phyloP scores from a whole-genome alignment of 1,284 basidiomycete genomes.

The Ustilago curta region DNA sequence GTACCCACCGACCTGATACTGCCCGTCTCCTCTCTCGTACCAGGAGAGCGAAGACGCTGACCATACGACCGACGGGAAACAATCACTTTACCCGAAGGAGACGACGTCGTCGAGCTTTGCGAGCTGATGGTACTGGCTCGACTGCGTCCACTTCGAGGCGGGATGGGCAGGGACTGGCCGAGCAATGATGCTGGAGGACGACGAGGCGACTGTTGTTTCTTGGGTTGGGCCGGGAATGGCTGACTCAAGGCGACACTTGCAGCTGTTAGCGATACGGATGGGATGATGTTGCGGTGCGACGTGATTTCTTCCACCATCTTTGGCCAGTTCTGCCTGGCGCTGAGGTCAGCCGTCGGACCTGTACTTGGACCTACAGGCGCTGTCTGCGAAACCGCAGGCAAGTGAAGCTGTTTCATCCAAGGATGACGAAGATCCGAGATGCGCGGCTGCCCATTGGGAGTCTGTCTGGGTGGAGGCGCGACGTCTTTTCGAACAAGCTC shows the following conservation, averaged over 20 bases:
- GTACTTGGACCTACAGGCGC: neutral
- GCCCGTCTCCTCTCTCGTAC: conserved; percentile 19
- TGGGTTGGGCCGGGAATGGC: neutral
- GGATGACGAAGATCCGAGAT: conserved; percentile 44
- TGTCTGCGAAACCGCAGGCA: conserved; percentile 1
- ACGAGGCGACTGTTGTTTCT: conserved; percentile 9
- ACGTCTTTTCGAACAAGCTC: neutral
- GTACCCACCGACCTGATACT: conserved; percentile 44
- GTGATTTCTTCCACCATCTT: conserved; percentile 9
- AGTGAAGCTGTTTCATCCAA: conserved; percentile 48
- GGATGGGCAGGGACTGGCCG: conserved; percentile 43
- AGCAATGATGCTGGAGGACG: conserved; percentile 35
- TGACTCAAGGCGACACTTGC: conserved; percentile 17
- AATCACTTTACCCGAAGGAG: conserved; percentile 42
- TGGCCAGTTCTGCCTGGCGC: conserved; percentile 14
- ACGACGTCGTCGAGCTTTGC: conserved; percentile 35
- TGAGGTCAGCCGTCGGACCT: neutral
- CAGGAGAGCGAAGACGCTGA: conserved; percentile 21
- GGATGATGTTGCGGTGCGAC: conserved; percentile 4
- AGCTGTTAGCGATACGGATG: conserved; percentile 22
- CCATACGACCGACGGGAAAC: conserved; percentile 46
- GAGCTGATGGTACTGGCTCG: conserved; percentile 50
- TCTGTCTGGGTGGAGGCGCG: neutral
- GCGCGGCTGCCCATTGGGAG: conserved; percentile 3
- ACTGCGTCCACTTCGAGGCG: conserved; percentile 34